Evolutionary conservation across 1,139 yeast species (phyloP).

Genomic region (Yamadazyma blattariae): DNA sequence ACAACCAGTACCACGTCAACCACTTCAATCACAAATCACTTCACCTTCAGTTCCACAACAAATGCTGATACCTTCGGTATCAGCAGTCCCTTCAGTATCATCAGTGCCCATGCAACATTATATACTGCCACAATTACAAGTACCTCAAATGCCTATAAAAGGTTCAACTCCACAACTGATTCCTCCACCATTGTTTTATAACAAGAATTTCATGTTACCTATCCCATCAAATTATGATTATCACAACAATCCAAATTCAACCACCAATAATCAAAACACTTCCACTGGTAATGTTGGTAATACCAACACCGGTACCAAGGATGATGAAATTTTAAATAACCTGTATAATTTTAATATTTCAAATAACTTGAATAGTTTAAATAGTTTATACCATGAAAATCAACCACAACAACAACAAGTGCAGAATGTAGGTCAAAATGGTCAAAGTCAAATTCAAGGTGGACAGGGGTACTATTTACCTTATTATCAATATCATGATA

Average conservation of each 20-base stretch:
- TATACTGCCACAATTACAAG: background rate
- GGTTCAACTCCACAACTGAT: slow-evolving; percentile 4
- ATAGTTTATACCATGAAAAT: slow-evolving; percentile 14
- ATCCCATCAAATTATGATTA: slow-evolving; percentile 16
- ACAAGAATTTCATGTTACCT: slow-evolving; percentile 15
- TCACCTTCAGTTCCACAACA: slow-evolving; percentile 2
- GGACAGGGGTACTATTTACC: slow-evolving; percentile 2
- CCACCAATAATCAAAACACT: no score
- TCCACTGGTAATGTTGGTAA: no score
- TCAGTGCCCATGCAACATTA: no score
- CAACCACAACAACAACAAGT: background rate
- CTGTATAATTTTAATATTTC: slow-evolving; percentile 15
- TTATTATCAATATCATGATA: slow-evolving; percentile 11
- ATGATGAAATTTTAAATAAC: slow-evolving; percentile 20
- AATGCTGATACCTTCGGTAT: background rate
- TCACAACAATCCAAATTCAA: no score
- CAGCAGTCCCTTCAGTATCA: no score
- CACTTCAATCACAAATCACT: background rate
- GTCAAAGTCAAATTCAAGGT: background rate
- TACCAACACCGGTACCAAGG: no score
- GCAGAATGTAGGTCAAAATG: no score
- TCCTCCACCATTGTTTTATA: slow-evolving; percentile 12
- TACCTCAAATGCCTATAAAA: slow-evolving; percentile 4
- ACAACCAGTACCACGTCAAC: background rate
- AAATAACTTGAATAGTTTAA: slow-evolving; percentile 12